Evolutionary conservation across 169 alveolate genomes (phyloP).

Genomic region (Eimeria brunetti): DNA sequence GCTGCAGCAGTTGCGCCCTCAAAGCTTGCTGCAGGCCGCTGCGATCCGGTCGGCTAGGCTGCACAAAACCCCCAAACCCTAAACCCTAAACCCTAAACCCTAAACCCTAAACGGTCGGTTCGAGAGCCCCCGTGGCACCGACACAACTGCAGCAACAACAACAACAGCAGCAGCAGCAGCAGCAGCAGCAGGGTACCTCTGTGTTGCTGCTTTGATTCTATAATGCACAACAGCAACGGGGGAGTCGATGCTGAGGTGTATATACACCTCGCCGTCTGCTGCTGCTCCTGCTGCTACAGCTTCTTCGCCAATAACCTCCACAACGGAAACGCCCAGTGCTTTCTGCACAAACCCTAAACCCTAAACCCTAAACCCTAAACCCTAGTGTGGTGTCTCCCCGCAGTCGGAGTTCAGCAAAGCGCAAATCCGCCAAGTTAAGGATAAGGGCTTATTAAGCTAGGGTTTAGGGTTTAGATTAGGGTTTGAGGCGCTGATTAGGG

Average conservation of each 20-base stretch:
- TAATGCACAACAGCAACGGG: slow-evolving; percentile 12
- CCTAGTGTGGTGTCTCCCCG: no score
- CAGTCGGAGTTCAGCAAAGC: no score
- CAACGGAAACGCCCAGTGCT: background rate
- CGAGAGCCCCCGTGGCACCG: background rate
- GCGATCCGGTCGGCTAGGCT: slow-evolving; percentile 23
- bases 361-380: slow-evolving; percentile 33
- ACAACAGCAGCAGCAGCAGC: slow-evolving; percentile 33
- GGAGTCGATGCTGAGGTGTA: slow-evolving; percentile 28
- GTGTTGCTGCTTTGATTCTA: slow-evolving; percentile 25
- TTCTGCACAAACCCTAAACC: slow-evolving; percentile 30
- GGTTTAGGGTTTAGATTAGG: slow-evolving; percentile 20
- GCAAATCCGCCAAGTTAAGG: background rate
- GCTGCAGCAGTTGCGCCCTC: background rate
- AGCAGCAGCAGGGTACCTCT: slow-evolving; percentile 23
- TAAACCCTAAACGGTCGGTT: background rate
- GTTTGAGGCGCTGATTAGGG: background rate
- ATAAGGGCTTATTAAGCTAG: background rate
- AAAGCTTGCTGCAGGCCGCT: slow-evolving; percentile 9
- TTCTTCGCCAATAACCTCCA: slow-evolving; percentile 16
- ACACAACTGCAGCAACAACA: background rate
- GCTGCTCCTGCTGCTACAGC: slow-evolving; percentile 28
- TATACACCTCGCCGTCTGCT: slow-evolving; percentile 5
- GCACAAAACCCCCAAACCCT: background rate
- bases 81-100: slow-evolving; percentile 29